Evolutionary conservation across 2,329 filamentous ascomycete species (phyloP).

Genomic region (Zalaria obscura): DNA sequence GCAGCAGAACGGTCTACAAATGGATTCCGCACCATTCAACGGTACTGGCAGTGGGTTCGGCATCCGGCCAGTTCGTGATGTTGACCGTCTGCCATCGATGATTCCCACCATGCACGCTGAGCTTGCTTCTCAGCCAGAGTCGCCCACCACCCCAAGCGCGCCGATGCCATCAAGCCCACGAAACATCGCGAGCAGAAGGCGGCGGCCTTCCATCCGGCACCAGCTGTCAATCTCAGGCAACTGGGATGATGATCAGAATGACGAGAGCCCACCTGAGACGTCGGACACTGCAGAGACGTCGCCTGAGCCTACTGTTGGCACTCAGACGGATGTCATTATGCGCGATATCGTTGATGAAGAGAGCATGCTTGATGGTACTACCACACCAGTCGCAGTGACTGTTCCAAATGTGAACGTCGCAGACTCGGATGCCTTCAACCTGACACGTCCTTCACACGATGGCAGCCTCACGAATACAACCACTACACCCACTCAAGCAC

Average conservation of each 20-base stretch:
- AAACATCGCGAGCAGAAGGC: slow-evolving; percentile 39
- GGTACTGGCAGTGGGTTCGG: slow-evolving; percentile 35
- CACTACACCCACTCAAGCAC: slow-evolving; percentile 40
- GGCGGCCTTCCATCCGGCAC: slow-evolving; percentile 76
- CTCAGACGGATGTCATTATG: slow-evolving; percentile 71
- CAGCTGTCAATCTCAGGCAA: slow-evolving; percentile 73
- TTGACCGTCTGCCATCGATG: slow-evolving; percentile 75
- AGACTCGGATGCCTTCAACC: slow-evolving; percentile 89
- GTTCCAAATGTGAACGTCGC: slow-evolving; percentile 69
- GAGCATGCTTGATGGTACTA: slow-evolving; percentile 51
- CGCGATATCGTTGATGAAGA: slow-evolving; percentile 77
- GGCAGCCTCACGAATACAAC: slow-evolving; percentile 67
- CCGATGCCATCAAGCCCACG: slow-evolving; percentile 36
- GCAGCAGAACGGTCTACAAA: slow-evolving; percentile 5
- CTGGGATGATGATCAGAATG: slow-evolving; percentile 65
- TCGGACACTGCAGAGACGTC: slow-evolving; percentile 14
- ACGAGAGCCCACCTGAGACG: slow-evolving; percentile 62
- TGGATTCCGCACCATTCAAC: slow-evolving; percentile 12
- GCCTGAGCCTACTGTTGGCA: slow-evolving; percentile 60
- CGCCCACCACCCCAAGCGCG: slow-evolving; percentile 70
- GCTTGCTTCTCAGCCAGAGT: slow-evolving; percentile 77
- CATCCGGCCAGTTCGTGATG: slow-evolving; percentile 64
- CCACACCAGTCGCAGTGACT: slow-evolving; percentile 57
- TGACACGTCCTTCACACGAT: slow-evolving; percentile 73
- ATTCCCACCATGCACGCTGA: slow-evolving; percentile 53